Base-by-base conservation (phyloP, 2,329 filamentous ascomycete species). In the Fusarium papillatum region DNA sequence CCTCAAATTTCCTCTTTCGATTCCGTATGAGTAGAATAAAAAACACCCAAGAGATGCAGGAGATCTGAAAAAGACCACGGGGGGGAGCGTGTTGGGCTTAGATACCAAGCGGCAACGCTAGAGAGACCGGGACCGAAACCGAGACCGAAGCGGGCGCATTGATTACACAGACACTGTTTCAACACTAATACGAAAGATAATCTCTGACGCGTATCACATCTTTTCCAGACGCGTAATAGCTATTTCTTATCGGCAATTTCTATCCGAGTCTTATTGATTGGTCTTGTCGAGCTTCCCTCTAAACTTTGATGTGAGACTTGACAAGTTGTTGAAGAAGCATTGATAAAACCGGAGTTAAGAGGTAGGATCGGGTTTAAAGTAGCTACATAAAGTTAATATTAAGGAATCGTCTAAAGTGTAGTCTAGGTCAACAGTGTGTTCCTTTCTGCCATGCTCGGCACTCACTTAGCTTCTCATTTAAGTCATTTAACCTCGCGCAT, bases 51-150 rank as follows among this genome's bases (percentile, higher is more conserved):
- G 19, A 34, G 50, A 26, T 39, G 22, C 34, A 61, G 31, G 36
- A 61, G 57, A 39, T 26, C 22, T 60, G 36, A 14, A 60, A 59
- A 59, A 22, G 34, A 26, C 36, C 3, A 38, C 39, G 68, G 22
- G 17, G 22, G 22, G 36, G 39, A 48, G 14, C 57, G 57, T 24
- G 34, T n/a, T 61, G 57, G 36, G 34, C 34, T 61, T 61, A 61
- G 57, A 61, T 61, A 61, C 22, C 57, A 39, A 24, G 36, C 34
- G 24, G 16, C 22, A 26, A 26, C 36, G 24, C 57, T 61, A 61
- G 34, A 61, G 57, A 61, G 57, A 61, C 57, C 57, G 57, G 57
- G 36, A 61, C 57, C 57, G 57, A 31, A 19, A 61, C 11, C 57
- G 57, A 61, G 57, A 61, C 57, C 57, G 57, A 61, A 38, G 38